Evolutionary conservation across 2,329 filamentous ascomycete genomes (phyloP).

Genomic region (Cercospora sp.): DNA sequence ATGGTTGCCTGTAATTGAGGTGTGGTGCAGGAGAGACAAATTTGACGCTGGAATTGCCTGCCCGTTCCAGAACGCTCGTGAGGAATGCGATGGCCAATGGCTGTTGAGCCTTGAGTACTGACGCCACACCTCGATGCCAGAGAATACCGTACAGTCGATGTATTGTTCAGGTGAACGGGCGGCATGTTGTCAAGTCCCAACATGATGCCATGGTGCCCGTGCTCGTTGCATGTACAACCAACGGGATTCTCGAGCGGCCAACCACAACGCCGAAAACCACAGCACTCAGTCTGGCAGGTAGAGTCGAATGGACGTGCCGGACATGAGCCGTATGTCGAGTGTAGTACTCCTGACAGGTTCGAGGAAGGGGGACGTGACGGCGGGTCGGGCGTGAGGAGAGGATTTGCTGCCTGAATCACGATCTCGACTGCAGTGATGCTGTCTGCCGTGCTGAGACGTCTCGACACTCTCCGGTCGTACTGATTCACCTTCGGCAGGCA

Average conservation of each 20-base stretch:
- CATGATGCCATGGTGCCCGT: background rate
- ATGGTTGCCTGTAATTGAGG: background rate
- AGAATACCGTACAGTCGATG: background rate
- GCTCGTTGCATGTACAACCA: constrained; percentile 5
- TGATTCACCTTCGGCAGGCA: constrained; percentile 6
- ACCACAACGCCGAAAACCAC: background rate
- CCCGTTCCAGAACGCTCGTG: background rate
- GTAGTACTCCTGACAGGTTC: background rate
- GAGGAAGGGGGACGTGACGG: background rate
- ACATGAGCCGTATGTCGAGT: background rate
- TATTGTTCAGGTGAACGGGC: constrained; percentile 8
- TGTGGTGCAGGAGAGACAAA: background rate
- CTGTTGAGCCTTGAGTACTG: background rate
- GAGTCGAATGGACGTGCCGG: background rate
- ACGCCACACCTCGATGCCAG: background rate
- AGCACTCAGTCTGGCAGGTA: background rate
- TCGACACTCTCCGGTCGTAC: constrained; percentile 6
- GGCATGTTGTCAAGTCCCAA: background rate
- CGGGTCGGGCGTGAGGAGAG: background rate
- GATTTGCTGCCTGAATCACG: background rate
- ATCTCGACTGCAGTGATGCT: background rate
- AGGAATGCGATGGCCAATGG: constrained; percentile 12
- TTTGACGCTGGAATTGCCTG: constrained; percentile 18
- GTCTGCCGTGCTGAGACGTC: background rate
- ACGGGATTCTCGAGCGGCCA: background rate